phyloP scores from a whole-genome alignment of 176 grass and related monocot genomes.

The Typha latifolia region DNA sequence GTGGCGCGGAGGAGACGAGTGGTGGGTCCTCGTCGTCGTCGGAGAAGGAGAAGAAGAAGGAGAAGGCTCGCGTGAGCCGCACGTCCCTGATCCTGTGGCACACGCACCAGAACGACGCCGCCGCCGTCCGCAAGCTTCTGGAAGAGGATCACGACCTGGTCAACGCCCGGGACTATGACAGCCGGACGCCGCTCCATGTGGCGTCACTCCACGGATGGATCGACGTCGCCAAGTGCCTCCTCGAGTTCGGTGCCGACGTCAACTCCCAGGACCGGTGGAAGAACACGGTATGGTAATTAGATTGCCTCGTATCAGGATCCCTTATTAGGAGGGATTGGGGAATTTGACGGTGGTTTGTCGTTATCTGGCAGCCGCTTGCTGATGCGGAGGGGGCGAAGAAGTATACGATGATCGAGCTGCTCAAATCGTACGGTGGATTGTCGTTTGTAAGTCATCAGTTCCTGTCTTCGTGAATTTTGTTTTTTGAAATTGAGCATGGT shows the following conservation, averaged over 20 bases:
- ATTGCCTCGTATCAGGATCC: neutral
- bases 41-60: conserved; percentile 35
- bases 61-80: conserved; percentile 73
- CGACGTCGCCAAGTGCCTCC: conserved; percentile 81
- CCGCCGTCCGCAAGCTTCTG: conserved; percentile 81
- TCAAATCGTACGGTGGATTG: conserved; percentile 74
- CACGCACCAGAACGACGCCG: conserved; percentile 93
- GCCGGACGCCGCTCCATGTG: conserved; percentile 92
- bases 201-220: conserved; percentile 87
- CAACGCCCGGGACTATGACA: conserved; percentile 93
- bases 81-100: conserved; percentile 99
- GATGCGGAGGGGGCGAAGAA: conserved; percentile 93
- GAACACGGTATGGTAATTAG: conserved; percentile 56
- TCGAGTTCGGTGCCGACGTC: conserved; percentile 65
- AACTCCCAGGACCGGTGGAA: conserved; percentile 96
- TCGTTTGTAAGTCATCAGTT: conserved; percentile 52
- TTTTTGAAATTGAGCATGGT: neutral
- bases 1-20: neutral
- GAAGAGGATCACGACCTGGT: conserved; percentile 84
- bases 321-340: neutral
- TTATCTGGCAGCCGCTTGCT: conserved; percentile 66
- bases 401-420: conserved; percentile 60
- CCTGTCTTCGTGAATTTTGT: neutral
- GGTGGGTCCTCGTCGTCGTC: conserved; percentile 10
- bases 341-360: neutral